Evolutionary conservation across 2,329 filamentous ascomycete genomes (phyloP), one percentile per base, ranked within the genome.

Genomic region (Exserohilum turcica): DNA sequence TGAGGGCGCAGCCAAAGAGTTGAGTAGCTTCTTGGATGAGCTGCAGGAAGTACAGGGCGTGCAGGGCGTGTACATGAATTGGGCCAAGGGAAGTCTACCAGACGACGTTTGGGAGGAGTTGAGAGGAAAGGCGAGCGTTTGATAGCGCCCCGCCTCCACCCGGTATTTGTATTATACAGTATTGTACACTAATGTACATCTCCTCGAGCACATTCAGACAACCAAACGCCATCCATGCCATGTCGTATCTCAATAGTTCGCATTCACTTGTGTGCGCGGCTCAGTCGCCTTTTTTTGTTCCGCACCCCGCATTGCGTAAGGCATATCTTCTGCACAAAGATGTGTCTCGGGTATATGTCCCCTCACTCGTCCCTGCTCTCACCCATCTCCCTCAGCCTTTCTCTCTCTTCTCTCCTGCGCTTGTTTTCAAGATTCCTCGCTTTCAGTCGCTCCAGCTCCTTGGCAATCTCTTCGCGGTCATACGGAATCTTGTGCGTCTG

Each of bases 381-480:
- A 15, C 29, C 57, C 58, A 63, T 47, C 27, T 59, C 61, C 46
- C 57, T 56, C 56, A 58, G 48, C 57, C 60, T 57, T 57, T 78
- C 73, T 50, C 72, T 65, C 57, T 76, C 74, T 68, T 81, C 69
- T 57, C 81, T 76, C 66, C 71, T 73, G 63, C 79, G 79, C 59
- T 81, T 77, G 47, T 77, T 74, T 47, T 76, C 77, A 59, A 80
- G 52, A 47, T 75, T 79, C 60, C 68, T 75, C 61, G 73, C 77
- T 72, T 84, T 86, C 72, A 94, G 80, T 60, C 90, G 81, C 71
- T 90, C 82, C 62, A 95, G 80, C 79, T 99, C 94, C 58, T 83
- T 83, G 52, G 87, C 84, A 68, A 99, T 94, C 76, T 95, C 91
- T 49, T 94, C 90, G 59, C 82, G 81, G 64, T 94, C 90, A 54